phyloP scores from a whole-genome alignment of 306 rosid genomes.

The Castanospermum australe region DNA sequence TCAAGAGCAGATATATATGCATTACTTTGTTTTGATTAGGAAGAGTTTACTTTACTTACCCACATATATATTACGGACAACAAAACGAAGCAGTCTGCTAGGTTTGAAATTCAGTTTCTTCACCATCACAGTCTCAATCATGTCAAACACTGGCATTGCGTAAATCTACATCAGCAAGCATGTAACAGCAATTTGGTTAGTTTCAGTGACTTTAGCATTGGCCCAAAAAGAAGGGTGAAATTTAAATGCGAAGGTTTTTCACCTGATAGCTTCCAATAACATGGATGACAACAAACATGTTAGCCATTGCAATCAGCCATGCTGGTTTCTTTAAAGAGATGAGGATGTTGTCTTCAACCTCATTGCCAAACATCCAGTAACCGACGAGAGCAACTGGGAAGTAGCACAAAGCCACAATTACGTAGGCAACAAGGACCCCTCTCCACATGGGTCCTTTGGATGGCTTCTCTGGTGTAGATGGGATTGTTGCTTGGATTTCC shows the following conservation, averaged over 20 bases:
- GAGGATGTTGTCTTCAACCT: constrained; percentile 59
- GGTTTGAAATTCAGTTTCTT: constrained; percentile 69
- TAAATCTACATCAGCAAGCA: constrained; percentile 53
- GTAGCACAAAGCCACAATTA: constrained; percentile 71
- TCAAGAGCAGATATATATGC: background rate
- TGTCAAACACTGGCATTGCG: constrained; percentile 95
- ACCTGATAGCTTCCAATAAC: constrained; percentile 85
- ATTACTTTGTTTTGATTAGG: background rate
- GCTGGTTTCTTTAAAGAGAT: constrained; percentile 53
- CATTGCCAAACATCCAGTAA: constrained; percentile 58
- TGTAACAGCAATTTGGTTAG: background rate
- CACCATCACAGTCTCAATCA: constrained; percentile 80
- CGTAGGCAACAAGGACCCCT: constrained; percentile 64
- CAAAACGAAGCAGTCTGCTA: constrained; percentile 52
- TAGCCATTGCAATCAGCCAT: constrained; percentile 73
- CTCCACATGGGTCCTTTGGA: constrained; percentile 83
- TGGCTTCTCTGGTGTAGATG: constrained; percentile 74
- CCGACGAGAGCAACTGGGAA: constrained; percentile 76
- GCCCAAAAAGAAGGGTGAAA: background rate
- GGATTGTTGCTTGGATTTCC: constrained; percentile 90
- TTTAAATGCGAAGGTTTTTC: background rate
- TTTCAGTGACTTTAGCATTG: background rate
- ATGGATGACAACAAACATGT: constrained; percentile 70
- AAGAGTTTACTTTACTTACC: constrained; percentile 57
- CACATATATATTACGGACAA: constrained; percentile 59